Evolutionary conservation across 1,284 basidiomycete species (phyloP).

Genomic region (Golubevia pallescens): DNA sequence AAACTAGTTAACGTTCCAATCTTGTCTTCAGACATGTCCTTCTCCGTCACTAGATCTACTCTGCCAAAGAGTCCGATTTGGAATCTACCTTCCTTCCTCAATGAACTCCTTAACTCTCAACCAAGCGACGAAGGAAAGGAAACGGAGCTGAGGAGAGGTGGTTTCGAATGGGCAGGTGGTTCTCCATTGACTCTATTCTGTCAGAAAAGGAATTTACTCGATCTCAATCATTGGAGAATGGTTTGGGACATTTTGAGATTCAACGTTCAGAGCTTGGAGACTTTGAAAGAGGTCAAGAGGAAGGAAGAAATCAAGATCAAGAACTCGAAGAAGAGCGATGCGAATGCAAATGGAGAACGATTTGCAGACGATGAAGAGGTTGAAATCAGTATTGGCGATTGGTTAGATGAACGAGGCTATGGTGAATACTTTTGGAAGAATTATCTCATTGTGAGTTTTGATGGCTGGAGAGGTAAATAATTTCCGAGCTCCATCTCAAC

Average conservation of each 20-base stretch:
- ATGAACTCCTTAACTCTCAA: too few relatives aligned
- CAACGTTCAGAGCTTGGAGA: slow-evolving; percentile 44
- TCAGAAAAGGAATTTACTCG: slow-evolving; percentile 30
- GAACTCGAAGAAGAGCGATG: slow-evolving; percentile 5
- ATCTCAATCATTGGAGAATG: slow-evolving; percentile 47
- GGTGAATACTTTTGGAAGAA: slow-evolving; percentile 23
- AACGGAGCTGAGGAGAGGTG: slow-evolving; percentile 5
- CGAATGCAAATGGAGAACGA: slow-evolving; percentile 1
- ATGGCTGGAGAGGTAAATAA: too few relatives aligned
- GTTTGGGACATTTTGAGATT: slow-evolving; percentile 50
- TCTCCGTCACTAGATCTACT: slow-evolving; percentile 68
- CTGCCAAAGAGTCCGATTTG: too few relatives aligned
- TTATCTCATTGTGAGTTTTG: slow-evolving; percentile 36
- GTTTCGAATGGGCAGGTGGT: slow-evolving; percentile 45
- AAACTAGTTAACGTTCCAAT: slow-evolving; percentile 69
- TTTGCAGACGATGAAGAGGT: background rate
- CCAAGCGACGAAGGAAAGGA: too few relatives aligned
- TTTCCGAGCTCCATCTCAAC: background rate
- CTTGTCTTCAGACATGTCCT: slow-evolving; percentile 77
- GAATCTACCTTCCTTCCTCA: too few relatives aligned
- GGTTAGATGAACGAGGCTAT: slow-evolving; percentile 34
- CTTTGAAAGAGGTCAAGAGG: slow-evolving; percentile 12
- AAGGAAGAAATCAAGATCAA: background rate
- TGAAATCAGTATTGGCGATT: slow-evolving; percentile 30
- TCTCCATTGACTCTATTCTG: slow-evolving; percentile 30